Base-by-base conservation (phyloP, 345 rosid genomes). In the Populus simonii region DNA sequence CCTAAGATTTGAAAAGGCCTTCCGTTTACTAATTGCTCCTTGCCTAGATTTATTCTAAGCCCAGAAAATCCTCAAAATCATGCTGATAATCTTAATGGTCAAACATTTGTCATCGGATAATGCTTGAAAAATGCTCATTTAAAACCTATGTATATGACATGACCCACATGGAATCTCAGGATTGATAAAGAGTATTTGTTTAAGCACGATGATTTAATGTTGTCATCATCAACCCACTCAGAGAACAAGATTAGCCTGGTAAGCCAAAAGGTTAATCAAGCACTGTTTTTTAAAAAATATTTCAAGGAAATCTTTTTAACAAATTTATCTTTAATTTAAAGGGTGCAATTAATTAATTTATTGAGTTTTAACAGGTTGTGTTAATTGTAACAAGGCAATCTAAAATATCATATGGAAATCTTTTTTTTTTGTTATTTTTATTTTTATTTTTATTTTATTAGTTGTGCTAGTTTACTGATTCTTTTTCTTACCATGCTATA, bases 141-240 rank as follows among this genome's bases (percentile, higher is more conserved):
- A 71, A 16, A 23, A 9, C 39, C 8, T 71, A 0, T 29, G 33
- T 41, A 10, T 3, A 41, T 6, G 29, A 71, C 35, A 71, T 27
- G 17, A 36, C 29, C 41, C 74, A 47, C 20, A 15, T 71, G 43
- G 39, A n/a, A 18, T 25, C 16, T 45, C 1, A 5, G n/a, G 63
- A 6, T n/a, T 16, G 71, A 66, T 55, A 51, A 35, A 72, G 80
- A 27, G 74, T 53, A 36, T 77, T 57, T 71, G 71, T 36, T 55
- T 76, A 36, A 65, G 70, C 68, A 41, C 75, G 80, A 68, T 78
- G 80, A 61, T 61, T 3, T 23, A 4, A 71, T 65, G 66, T 23
- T 70, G 80, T 62, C 81, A 74, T 74, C 88, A 74, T 71, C 29
- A 41, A 41, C 3, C 80, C 59, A 57, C 67, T 45, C 66, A 45